Evolutionary conservation across 495 filamentous ascomycete species (phyloP).

Genomic region (Sordaria brevicollis): DNA sequence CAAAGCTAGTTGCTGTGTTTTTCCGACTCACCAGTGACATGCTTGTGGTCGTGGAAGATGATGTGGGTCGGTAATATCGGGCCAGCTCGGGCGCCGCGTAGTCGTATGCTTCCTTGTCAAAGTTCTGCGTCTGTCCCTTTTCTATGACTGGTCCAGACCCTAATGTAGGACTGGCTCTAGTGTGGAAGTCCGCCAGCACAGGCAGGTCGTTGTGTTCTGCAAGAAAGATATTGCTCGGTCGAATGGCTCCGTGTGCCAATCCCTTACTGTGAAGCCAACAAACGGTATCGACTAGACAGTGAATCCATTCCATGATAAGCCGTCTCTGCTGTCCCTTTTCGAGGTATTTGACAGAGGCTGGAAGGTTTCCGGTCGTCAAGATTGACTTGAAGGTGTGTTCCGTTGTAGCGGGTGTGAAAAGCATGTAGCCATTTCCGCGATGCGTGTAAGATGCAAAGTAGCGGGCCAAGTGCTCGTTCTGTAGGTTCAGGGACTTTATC

Average conservation of each 20-base stretch:
- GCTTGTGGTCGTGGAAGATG: not conserved
- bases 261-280: slow-evolving; percentile 66
- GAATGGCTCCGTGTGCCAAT: slow-evolving; percentile 68
- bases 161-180: not conserved
- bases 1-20: slow-evolving; percentile 2
- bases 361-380: slow-evolving; percentile 47
- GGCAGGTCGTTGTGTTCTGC: not conserved
- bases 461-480: slow-evolving; percentile 73
- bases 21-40: not conserved
- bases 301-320: slow-evolving; percentile 73
- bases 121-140: slow-evolving; percentile 8
- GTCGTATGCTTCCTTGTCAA: slow-evolving; percentile 74
- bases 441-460: slow-evolving; percentile 73
- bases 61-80: not conserved
- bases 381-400: slow-evolving; percentile 73
- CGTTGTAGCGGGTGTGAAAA: slow-evolving; percentile 58
- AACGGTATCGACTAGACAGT: slow-evolving; percentile 71
- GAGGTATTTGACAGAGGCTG: slow-evolving; percentile 56
- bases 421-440: slow-evolving; percentile 58
- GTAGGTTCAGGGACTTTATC: slow-evolving; percentile 41
- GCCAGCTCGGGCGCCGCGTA: slow-evolving; percentile 70
- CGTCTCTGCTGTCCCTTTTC: slow-evolving; percentile 59
- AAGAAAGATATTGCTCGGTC: slow-evolving; percentile 32
- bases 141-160: not conserved
- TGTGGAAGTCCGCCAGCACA: not conserved